These are phyloP conservation scores for Pittosporum tobira DNA, from an alignment of 129 eudicot species.

Conservation along the genomic window DNA sequence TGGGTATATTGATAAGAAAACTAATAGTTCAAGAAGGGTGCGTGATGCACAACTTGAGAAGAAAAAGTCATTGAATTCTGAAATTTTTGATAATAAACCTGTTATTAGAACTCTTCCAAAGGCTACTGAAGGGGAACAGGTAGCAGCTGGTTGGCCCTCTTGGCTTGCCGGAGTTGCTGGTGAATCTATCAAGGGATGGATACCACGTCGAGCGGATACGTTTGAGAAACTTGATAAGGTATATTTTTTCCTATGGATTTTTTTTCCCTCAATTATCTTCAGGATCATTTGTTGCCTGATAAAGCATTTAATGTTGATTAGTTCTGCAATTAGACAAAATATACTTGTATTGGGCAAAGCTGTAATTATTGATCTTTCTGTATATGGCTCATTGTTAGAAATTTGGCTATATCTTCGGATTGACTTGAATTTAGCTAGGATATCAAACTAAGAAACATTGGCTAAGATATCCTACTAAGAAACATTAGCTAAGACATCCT, in stretches of 20 bases:
- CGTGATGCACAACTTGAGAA: conserved; percentile 47
- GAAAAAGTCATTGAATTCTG: conserved; percentile 22
- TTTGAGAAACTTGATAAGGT: conserved; percentile 87
- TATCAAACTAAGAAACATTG: background rate
- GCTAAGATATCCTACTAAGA: background rate
- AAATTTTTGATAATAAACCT: conserved; percentile 24
- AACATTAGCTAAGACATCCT: background rate
- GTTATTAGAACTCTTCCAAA: conserved; percentile 33
- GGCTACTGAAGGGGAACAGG: conserved; percentile 56
- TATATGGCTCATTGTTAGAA: background rate
- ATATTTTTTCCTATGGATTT: background rate
- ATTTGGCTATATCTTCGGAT: no score
- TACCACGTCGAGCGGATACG: conserved; percentile 71
- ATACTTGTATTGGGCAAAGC: background rate
- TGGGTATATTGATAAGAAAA: conserved; percentile 42
- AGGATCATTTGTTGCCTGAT: no score
- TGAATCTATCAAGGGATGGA: conserved; percentile 80
- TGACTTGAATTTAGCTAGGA: no score
- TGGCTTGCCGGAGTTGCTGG: conserved; percentile 78
- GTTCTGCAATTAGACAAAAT: no score
- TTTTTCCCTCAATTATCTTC: background rate
- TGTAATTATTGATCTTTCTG: background rate
- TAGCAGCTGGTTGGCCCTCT: conserved; percentile 96
- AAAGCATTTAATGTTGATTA: no score
- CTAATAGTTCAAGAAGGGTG: conserved; percentile 41